Percentiles rank a stretch among this genome's conserved stretches.
Evolutionary conservation across 768 basidiomycete genomes (phyloP).

Genomic region (Crepidotus variabilis): DNA sequence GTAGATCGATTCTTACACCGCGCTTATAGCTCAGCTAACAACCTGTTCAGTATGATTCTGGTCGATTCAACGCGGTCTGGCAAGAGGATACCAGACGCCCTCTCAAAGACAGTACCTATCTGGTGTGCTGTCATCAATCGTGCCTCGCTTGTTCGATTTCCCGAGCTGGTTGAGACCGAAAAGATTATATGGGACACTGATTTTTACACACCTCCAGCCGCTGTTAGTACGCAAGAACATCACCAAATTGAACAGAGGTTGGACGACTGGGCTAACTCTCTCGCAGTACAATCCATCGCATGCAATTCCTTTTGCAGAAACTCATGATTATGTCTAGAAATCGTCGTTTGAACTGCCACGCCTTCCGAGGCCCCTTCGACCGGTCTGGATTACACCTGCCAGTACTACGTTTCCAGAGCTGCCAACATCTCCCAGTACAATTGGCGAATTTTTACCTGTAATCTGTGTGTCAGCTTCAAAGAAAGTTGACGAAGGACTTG

Average conservation of each 20-base stretch:
- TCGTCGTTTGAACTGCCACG: slow-evolving; percentile 70
- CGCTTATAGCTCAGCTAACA: slow-evolving; percentile 1
- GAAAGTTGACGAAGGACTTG: slow-evolving; percentile 54
- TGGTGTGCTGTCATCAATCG: slow-evolving; percentile 92
- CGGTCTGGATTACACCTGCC: slow-evolving; percentile 84
- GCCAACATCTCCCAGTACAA: slow-evolving; percentile 18
- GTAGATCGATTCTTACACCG: slow-evolving; percentile 34
- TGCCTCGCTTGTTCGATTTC: slow-evolving; percentile 38
- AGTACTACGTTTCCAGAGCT: slow-evolving; percentile 44
- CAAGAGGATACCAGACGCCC: slow-evolving; percentile 90
- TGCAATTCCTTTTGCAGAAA: background rate
- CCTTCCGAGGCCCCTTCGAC: slow-evolving; percentile 66
- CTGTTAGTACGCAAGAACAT: slow-evolving; percentile 75
- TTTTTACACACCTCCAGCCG: slow-evolving; percentile 68
- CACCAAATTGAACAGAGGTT: slow-evolving; percentile 67
- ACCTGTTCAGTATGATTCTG: slow-evolving; percentile 59
- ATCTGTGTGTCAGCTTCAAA: slow-evolving; percentile 87
- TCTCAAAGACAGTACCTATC: slow-evolving; percentile 90
- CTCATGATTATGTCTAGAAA: slow-evolving; percentile 32
- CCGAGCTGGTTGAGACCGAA: slow-evolving; percentile 13
- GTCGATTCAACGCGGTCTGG: slow-evolving; percentile 93
- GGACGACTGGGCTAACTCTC: slow-evolving; percentile 62
- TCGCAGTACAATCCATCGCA: slow-evolving; percentile 48
- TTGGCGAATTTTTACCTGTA: slow-evolving; percentile 50
- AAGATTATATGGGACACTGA: slow-evolving; percentile 45